phyloP scores from a whole-genome alignment of 2,329 filamentous ascomycete genomes.

The Exophiala spinifera region DNA sequence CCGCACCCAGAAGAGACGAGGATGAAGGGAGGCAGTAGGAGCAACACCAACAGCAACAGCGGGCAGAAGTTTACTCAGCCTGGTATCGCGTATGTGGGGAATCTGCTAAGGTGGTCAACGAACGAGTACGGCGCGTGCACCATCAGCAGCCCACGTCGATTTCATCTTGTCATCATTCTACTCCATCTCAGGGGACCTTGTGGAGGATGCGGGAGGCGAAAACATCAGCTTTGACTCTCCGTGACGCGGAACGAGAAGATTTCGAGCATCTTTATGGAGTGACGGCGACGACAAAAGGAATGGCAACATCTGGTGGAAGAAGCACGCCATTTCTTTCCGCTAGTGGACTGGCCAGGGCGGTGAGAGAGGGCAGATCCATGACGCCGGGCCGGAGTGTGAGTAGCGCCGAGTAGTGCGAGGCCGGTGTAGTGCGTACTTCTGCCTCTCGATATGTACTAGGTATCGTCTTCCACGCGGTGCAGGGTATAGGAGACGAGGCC shows the following conservation, averaged over 20 bases:
- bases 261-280: not conserved
- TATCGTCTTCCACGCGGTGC: not conserved
- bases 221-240: not conserved
- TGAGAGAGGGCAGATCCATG: slow-evolving; percentile 5
- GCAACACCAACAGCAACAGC: not conserved
- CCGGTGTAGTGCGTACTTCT: not conserved
- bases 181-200: not conserved
- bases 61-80: slow-evolving; percentile 15
- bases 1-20: not conserved
- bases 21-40: not conserved
- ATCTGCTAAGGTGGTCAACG: not conserved
- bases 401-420: no score
- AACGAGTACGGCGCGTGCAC: not conserved
- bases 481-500: not conserved
- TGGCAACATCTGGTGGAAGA: slow-evolving; percentile 18
- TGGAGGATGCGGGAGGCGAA: not conserved
- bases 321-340: slow-evolving; percentile 26
- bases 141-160: slow-evolving; percentile 6
- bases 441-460: not conserved
- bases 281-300: not conserved
- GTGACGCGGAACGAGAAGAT: not conserved
- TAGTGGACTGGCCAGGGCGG: slow-evolving; percentile 18
- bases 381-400: no score
- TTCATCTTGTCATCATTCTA: not conserved
- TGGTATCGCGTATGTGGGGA: slow-evolving; percentile 25